A percentile compares a stretch with the other conserved stretches of the same genome.
Conservation (phyloP, 768 basidiomycete species). For the Clavaria fumosa region DNA sequence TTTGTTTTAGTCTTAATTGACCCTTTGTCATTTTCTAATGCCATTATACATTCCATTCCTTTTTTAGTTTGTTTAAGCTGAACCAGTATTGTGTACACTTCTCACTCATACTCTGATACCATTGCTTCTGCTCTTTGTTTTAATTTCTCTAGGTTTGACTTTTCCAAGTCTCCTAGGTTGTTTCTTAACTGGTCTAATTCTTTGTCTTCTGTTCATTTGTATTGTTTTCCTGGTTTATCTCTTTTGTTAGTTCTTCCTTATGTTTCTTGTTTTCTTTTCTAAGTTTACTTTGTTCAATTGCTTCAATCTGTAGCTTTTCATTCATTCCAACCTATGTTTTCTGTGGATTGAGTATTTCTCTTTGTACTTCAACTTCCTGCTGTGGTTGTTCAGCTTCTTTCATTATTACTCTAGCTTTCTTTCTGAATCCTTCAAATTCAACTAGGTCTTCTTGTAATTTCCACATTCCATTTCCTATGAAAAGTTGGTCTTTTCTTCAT, state of each 20-base stretch:
- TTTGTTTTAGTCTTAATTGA: too few relatives aligned
- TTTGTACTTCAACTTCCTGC: neutral
- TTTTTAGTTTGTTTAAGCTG: conserved; percentile 4
- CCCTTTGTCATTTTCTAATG: too few relatives aligned
- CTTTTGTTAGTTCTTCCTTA: neutral
- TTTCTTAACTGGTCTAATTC: neutral
- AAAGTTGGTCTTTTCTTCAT: conserved; percentile 11
- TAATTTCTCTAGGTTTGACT: conserved; percentile 3
- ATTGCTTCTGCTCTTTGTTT: conserved; percentile 5
- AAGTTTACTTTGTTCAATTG: too few relatives aligned
- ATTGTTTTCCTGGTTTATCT: neutral
- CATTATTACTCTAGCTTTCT: conserved; percentile 3
- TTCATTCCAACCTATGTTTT: too few relatives aligned
- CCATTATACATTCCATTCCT: too few relatives aligned
- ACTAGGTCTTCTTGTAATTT: conserved; percentile 12
- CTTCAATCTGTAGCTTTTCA: too few relatives aligned
- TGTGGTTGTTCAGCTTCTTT: neutral
- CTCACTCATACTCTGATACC: conserved; percentile 4
- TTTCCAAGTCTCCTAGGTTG: conserved; percentile 4
- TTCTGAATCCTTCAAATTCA: conserved; percentile 12
- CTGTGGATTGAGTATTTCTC: neutral
- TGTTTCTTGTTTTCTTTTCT: neutral
- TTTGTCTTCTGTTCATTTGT: neutral
- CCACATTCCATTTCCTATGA: conserved; percentile 21
- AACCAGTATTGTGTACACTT: conserved; percentile 6